A percentile compares a stretch with the other conserved stretches of the same genome.
Evolutionary conservation across 768 basidiomycete species (phyloP).

Genomic region (Russula ochroleuca): DNA sequence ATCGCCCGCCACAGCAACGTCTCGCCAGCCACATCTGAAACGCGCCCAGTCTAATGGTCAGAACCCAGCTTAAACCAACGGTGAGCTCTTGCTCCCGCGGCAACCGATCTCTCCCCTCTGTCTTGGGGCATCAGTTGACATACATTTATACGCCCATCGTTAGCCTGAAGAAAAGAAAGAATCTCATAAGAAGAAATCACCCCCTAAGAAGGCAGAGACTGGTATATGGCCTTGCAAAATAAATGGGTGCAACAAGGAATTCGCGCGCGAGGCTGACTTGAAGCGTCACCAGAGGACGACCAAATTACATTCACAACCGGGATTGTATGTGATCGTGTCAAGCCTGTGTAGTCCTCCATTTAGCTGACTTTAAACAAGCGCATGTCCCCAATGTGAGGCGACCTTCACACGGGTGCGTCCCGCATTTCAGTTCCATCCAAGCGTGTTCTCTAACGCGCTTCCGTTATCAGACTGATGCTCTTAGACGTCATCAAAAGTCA

Average conservation of each 20-base stretch:
- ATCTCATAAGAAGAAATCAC: constrained; percentile 39
- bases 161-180: constrained; percentile 45
- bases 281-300: constrained; percentile 80
- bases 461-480: constrained; percentile 61
- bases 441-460: background rate
- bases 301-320: constrained; percentile 68
- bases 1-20: constrained; percentile 27
- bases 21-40: constrained; percentile 24
- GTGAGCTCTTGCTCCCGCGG: constrained; percentile 36
- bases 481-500: constrained; percentile 76
- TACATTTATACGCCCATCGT: constrained; percentile 23
- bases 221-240: constrained; percentile 77
- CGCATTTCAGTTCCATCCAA: background rate
- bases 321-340: constrained; percentile 49
- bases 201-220: constrained; percentile 44
- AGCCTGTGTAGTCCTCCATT: constrained; percentile 26
- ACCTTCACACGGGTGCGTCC: constrained; percentile 69
- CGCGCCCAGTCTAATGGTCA: constrained; percentile 28
- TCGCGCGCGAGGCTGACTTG: constrained; percentile 76
- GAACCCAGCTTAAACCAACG: constrained; percentile 32
- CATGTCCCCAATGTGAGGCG: constrained; percentile 77
- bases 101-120: constrained; percentile 28
- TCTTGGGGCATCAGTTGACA: constrained; percentile 17
- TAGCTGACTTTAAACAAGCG: constrained; percentile 38
- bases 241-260: constrained; percentile 76